Base-by-base conservation (phyloP, 164 flowering plant genomes). In the Magnolia changhungtana region DNA sequence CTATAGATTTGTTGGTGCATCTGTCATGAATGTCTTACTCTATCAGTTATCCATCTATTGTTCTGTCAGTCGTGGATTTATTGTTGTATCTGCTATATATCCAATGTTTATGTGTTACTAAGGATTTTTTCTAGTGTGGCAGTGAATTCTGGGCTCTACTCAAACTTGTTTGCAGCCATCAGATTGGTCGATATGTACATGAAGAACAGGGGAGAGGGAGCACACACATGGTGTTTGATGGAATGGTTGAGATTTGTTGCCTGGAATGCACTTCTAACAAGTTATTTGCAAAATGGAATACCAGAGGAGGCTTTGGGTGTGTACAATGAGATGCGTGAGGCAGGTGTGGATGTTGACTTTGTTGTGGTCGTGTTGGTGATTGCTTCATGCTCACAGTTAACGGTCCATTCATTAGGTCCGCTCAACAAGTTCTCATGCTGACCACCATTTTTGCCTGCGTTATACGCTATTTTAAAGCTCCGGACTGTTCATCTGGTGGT, bases 241-340 rank as follows among this genome's bases (percentile, higher is more conserved):
- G 50, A 51, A 69, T 69, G 72, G 2, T 7, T 67, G 72, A 52
- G 2, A 24, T 0, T 37, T 37, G 77, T 75, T 52, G n/a, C 66
- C 51, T 75, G 77, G 77, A 75, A 75, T 75, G 72, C 72, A 7
- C n/a, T 75, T 24, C 20, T 75, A 19, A 27, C 29, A 9, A 65
- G 77, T 18, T 75, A 51, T 27, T 67, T 72, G n/a, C 72, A 75
- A 72, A 75, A 67, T 24, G 77, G 77, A 23, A 51, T 69, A 52
- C 27, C 77, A 11, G 72, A 67, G 27, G 77, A 75, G 58, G 72
- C 72, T 16, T 55, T 75, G 29, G 64, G 13, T 19, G 50, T 75
- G 18, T 68, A 27, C 50, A 14, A 55, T 9, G 37, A 50, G 51
- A 75, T 75, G 77, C 49, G 50, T 8, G 20, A 18, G 23, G 77